Percentiles rank a stretch among this genome's conserved stretches.
Evolutionary conservation across 371 early-diverging fungal species (phyloP).

Genomic region (Syncephalastrum racemosum): DNA sequence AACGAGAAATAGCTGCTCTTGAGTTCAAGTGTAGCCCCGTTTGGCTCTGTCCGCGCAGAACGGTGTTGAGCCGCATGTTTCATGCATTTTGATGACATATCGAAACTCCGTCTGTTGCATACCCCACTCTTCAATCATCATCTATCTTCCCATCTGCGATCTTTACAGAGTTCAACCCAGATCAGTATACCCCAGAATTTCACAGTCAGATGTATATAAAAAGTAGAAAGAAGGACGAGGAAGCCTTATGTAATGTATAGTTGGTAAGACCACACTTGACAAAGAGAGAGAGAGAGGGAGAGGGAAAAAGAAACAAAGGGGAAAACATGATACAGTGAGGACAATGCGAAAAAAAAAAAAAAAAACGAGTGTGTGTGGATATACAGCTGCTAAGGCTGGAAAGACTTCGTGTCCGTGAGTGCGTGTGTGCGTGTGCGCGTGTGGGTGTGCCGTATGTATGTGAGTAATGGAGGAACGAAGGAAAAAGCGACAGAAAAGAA

Average conservation of each 20-base stretch:
- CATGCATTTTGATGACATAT: background rate
- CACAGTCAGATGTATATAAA: background rate
- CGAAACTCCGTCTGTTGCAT: background rate
- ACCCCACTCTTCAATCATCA: background rate
- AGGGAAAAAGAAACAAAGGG: background rate
- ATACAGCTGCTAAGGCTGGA: conserved; percentile 6
- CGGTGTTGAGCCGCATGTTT: background rate
- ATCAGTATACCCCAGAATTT: background rate
- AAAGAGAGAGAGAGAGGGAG: background rate
- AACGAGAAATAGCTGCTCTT: background rate
- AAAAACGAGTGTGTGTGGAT: background rate
- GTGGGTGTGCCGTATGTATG: too few relatives aligned
- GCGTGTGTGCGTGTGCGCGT: too few relatives aligned
- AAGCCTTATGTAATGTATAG: background rate
- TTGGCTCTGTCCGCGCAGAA: background rate
- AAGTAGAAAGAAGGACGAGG: background rate
- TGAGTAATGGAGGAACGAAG: too few relatives aligned
- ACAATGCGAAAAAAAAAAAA: conserved; percentile 5
- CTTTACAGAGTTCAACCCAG: background rate
- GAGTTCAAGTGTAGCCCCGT: background rate
- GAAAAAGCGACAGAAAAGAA: too few relatives aligned
- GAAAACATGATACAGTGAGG: background rate
- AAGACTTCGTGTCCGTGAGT: too few relatives aligned
- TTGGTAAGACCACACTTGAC: background rate
- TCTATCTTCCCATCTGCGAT: too few relatives aligned